These are phyloP conservation scores for Leccinellum rugosiceps DNA, from an alignment of 768 basidiomycete genomes.

Conservation along the genomic window DNA sequence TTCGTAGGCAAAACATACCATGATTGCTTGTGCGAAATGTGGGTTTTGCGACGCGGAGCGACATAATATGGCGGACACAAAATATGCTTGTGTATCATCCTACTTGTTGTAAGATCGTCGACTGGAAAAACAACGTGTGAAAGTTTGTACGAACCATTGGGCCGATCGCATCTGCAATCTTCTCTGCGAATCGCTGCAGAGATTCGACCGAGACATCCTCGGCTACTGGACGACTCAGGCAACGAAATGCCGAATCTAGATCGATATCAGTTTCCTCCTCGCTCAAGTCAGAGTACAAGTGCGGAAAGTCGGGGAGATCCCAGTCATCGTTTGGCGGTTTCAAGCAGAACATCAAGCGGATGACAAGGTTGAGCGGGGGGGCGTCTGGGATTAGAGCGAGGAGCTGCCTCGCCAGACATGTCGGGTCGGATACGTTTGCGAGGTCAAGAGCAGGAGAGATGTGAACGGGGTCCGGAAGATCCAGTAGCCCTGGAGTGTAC, in stretches of 20 bases:
- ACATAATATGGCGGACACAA: conserved; percentile 58
- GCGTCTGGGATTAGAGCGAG: conserved; percentile 58
- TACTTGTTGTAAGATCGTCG: conserved; percentile 25
- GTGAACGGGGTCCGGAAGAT: conserved; percentile 31
- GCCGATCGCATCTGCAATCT: conserved; percentile 51
- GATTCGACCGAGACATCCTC: conserved; percentile 52
- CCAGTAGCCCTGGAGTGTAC: conserved; percentile 44
- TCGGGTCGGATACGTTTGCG: conserved; percentile 57
- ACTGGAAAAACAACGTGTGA: not conserved
- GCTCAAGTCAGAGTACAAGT: conserved; percentile 60
- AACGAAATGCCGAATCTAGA: conserved; percentile 53
- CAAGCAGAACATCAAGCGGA: conserved; percentile 74
- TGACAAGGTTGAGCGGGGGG: conserved; percentile 60
- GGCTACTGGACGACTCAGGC: conserved; percentile 54
- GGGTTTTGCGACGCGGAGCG: conserved; percentile 67
- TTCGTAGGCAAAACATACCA: conserved; percentile 35
- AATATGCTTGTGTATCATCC: conserved; percentile 55
- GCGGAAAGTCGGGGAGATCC: conserved; percentile 72
- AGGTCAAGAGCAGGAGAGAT: conserved; percentile 58
- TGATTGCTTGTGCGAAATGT: conserved; percentile 36
- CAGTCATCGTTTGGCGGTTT: conserved; percentile 79
- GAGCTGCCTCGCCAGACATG: conserved; percentile 56
- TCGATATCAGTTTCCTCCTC: conserved; percentile 51
- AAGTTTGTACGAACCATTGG: conserved; percentile 46
- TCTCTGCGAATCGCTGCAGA: conserved; percentile 53